These are phyloP conservation scores for Mycena amicta DNA, from an alignment of 768 basidiomycete genomes.

Conservation along the genomic window DNA sequence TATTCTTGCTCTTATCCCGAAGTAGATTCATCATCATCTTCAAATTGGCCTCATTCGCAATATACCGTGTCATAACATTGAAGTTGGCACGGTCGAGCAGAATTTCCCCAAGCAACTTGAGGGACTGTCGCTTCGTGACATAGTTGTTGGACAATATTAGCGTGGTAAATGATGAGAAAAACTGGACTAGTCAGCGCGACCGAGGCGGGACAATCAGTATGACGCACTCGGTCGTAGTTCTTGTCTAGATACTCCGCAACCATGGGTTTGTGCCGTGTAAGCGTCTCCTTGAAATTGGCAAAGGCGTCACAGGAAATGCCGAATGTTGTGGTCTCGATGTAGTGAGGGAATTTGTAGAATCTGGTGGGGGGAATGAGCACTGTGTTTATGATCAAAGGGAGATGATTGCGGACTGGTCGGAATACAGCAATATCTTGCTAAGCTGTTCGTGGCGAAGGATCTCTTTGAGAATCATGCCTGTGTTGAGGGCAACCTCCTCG, in stretches of 20 bases:
- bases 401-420: slow-evolving; percentile 85
- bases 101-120: slow-evolving; percentile 97
- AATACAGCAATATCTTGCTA: slow-evolving; percentile 86
- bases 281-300: slow-evolving; percentile 94
- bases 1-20: slow-evolving; percentile 98
- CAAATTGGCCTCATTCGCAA: slow-evolving; percentile 90
- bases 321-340: slow-evolving; percentile 97
- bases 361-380: slow-evolving; percentile 39
- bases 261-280: slow-evolving; percentile 97
- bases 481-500: slow-evolving; percentile 95
- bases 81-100: slow-evolving; percentile 97
- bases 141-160: slow-evolving; percentile 94
- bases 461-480: slow-evolving; percentile 96
- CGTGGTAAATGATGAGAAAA: slow-evolving; percentile 93
- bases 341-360: slow-evolving; percentile 95
- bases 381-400: slow-evolving; percentile 9
- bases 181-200: slow-evolving; percentile 49
- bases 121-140: slow-evolving; percentile 98
- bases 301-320: slow-evolving; percentile 98
- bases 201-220: neutral
- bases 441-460: slow-evolving; percentile 94
- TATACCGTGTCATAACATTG: slow-evolving; percentile 97
- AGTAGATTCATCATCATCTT: slow-evolving; percentile 99
- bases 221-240: slow-evolving; percentile 90
- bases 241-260: slow-evolving; percentile 95